A percentile compares a stretch with the other conserved stretches of the same genome.
Conservation (phyloP, 2,329 filamentous ascomycete genomes). For the Xylariaceae sp. region DNA sequence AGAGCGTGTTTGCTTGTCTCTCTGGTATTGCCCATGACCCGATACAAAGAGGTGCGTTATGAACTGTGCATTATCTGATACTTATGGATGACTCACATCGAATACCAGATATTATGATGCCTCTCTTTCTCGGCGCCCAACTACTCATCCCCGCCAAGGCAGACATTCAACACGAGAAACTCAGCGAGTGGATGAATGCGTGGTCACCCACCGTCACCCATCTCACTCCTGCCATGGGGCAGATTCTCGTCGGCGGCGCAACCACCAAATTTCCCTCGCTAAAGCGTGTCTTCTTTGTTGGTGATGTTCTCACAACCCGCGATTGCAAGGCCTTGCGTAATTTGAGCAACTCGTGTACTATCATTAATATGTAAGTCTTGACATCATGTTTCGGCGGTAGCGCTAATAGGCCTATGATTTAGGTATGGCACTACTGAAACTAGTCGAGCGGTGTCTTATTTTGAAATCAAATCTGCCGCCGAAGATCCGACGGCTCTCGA, state of each 20-base stretch:
- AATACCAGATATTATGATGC: slow-evolving; percentile 74
- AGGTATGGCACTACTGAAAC: slow-evolving; percentile 59
- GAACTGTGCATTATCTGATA: too few species aligned
- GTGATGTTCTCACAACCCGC: slow-evolving; percentile 79
- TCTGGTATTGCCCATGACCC: slow-evolving; percentile 79
- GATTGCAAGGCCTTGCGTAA: slow-evolving; percentile 75
- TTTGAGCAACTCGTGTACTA: too few species aligned
- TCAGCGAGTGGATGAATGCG: slow-evolving; percentile 84
- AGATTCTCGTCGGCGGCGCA: slow-evolving; percentile 85
- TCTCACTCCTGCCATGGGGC: slow-evolving; percentile 93
- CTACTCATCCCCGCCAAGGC: slow-evolving; percentile 76
- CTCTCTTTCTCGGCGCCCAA: slow-evolving; percentile 78
- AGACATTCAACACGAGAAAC: slow-evolving; percentile 78
- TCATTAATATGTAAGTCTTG: slow-evolving; percentile 89
- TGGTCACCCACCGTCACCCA: slow-evolving; percentile 76
- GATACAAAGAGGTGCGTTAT: slow-evolving; percentile 47
- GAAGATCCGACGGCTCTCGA: slow-evolving; percentile 54
- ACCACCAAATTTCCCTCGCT: slow-evolving; percentile 71
- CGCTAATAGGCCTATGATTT: too few species aligned
- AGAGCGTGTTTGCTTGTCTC: slow-evolving; percentile 77
- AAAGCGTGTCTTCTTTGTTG: slow-evolving; percentile 83
- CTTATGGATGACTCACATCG: too few species aligned
- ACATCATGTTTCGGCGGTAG: too few species aligned
- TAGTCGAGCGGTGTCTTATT: slow-evolving; percentile 60
- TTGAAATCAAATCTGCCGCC: slow-evolving; percentile 64